Evolutionary conservation across 371 early-diverging fungal species (phyloP).

Genomic region (Smittium culicis): DNA sequence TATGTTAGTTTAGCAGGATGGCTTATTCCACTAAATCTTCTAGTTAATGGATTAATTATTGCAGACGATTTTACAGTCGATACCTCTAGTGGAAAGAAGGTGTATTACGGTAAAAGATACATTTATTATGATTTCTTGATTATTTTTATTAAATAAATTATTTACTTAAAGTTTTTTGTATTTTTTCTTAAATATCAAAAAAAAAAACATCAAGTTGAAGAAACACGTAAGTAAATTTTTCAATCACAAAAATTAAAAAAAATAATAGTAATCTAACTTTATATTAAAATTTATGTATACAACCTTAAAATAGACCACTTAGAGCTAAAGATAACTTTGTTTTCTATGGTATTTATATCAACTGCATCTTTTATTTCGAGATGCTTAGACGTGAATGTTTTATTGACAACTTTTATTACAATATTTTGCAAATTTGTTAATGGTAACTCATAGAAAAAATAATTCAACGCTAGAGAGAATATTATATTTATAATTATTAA

Average conservation of each 20-base stretch:
- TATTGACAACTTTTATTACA: constrained; percentile 21
- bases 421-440: constrained; percentile 24
- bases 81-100: not conserved
- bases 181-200: no score
- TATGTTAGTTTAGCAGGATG: constrained; percentile 7
- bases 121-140: no score
- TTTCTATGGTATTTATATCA: constrained; percentile 1
- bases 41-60: constrained; percentile 3
- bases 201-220: no score
- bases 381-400: constrained; percentile 27
- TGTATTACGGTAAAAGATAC: not conserved
- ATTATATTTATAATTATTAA: no score
- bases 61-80: not conserved
- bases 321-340: not conserved
- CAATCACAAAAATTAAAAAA: no score
- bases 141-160: no score
- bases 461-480: no score
- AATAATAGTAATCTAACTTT: not conserved
- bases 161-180: no score
- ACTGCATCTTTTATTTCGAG: constrained; percentile 22
- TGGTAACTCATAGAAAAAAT: no score
- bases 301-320: no score
- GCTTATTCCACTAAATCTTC: constrained; percentile 7
- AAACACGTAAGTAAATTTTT: no score
- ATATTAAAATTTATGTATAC: no score